Conservation (phyloP, 148 eudicot genomes). For the Amaranthus cruentus region DNA sequence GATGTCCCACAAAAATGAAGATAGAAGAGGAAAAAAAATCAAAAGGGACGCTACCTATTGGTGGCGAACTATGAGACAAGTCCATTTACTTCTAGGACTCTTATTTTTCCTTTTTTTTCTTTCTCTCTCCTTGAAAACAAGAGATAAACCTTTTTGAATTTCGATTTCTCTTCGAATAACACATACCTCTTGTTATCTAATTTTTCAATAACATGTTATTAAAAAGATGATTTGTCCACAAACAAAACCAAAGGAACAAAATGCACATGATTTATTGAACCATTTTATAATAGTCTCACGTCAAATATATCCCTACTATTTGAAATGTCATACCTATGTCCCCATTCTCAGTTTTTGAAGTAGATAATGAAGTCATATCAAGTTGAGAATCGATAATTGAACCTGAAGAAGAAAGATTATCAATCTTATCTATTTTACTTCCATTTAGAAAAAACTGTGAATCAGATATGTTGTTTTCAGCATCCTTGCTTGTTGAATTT, state of each 20-base stretch:
- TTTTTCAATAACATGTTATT: too few species aligned
- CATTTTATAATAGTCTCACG: not conserved
- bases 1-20: too few species aligned
- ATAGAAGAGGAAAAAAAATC: too few species aligned
- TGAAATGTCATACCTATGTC: conserved; percentile 35
- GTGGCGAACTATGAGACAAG: too few species aligned
- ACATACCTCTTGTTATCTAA: too few species aligned
- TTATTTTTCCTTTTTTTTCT: too few species aligned
- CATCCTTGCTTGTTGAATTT: conserved; percentile 29
- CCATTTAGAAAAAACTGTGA: conserved; percentile 24
- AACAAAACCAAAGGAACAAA: conserved; percentile 2
- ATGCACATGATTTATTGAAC: conserved; percentile 16
- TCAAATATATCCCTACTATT: too few species aligned
- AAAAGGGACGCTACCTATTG: too few species aligned
- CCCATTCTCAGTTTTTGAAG: conserved; percentile 34
- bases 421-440: conserved; percentile 32
- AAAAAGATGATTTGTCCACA: not conserved
- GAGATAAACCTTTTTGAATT: too few species aligned
- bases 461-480: conserved; percentile 35
- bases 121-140: too few species aligned
- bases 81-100: too few species aligned
- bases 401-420: conserved; percentile 26
- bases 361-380: conserved; percentile 32
- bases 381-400: conserved; percentile 28
- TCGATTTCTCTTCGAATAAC: too few species aligned